Percentiles rank a stretch among this genome's conserved stretches.
These are phyloP conservation scores for Phytophthora niederhauseri DNA, from an alignment of 352 stramenopile species.

Conservation along the genomic window DNA sequence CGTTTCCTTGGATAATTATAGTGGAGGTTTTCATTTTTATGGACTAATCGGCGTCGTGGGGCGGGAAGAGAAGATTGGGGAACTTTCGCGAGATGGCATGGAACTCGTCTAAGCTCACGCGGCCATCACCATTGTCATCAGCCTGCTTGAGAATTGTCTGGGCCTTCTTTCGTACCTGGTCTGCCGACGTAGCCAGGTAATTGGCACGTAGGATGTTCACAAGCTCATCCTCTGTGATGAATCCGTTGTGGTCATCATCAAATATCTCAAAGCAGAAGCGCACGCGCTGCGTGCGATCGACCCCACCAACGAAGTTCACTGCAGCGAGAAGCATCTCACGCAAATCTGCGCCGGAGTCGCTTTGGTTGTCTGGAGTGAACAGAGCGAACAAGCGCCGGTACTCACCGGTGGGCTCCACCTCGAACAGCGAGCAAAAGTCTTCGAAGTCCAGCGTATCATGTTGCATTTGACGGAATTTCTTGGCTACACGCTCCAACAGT, in stretches of 20 bases:
- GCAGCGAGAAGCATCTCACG: slow-evolving; percentile 92
- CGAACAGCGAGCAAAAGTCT: slow-evolving; percentile 85
- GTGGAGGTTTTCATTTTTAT: background rate
- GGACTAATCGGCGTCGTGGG: slow-evolving; percentile 37
- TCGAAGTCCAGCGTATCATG: slow-evolving; percentile 69
- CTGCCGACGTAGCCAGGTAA: slow-evolving; percentile 75
- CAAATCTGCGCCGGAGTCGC: slow-evolving; percentile 79
- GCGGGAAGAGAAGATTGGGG: slow-evolving; percentile 90
- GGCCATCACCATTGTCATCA: slow-evolving; percentile 78
- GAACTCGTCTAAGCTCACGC: slow-evolving; percentile 88
- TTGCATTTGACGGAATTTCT: slow-evolving; percentile 65
- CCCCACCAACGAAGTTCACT: slow-evolving; percentile 87
- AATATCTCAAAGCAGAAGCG: slow-evolving; percentile 96
- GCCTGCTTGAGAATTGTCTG: slow-evolving; percentile 86
- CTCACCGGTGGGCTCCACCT: slow-evolving; percentile 89
- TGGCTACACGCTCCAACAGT: slow-evolving; percentile 59
- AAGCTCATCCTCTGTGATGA: slow-evolving; percentile 91
- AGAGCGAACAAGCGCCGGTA: slow-evolving; percentile 90
- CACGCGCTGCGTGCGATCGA: slow-evolving; percentile 83
- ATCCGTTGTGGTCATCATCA: slow-evolving; percentile 93
- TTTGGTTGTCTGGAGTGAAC: slow-evolving; percentile 73
- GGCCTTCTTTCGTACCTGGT: slow-evolving; percentile 86
- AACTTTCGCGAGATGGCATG: slow-evolving; percentile 90
- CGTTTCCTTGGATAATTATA: slow-evolving; percentile 13
- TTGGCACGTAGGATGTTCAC: slow-evolving; percentile 92